Evolutionary conservation across 139 green algal genomes (phyloP), one percentile per base, ranked within the genome.

Genomic region (Zygnema circumcarinatum): DNA sequence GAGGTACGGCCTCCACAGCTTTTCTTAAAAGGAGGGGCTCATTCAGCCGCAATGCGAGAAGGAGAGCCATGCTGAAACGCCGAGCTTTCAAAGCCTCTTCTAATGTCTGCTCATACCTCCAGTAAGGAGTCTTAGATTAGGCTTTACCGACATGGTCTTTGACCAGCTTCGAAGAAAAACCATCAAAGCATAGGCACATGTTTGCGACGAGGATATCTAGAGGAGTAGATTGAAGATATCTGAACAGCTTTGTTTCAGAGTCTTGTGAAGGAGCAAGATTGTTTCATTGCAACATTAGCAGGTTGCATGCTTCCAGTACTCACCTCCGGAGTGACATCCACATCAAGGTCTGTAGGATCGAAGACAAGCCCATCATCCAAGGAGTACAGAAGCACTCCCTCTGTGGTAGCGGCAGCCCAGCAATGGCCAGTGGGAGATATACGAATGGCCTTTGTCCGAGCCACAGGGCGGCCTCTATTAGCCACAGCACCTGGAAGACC

Each of bases 291-390:
- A n/a, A n/a, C n/a, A n/a, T n/a, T n/a, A n/a, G n/a, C n/a, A n/a
- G n/a, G n/a, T n/a, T n/a, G n/a, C 47, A 62, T 62, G 7, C 16
- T 16, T 16, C 7, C 47, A 62, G 7, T 62, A 25, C 47, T 62
- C 47, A 52, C 76, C 86, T 84, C 53, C 0, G 97, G 96, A 1
- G 97, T 99, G 2, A 98, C 88, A 68, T 97, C 95, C 88, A 98
- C 92, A 7, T 94, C 94, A 25, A 99, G 92, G 90, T 99, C 96
- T 0, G 94, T 96, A 0, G 97, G 97, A 88, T 99, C 96, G 86
- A 99, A 99, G n/a, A 94, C 79, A 42, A 95, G 7, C 33, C 84
- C 91, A 2, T 93, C 88, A 87, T 98, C 96, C 41, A 96, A 86
- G 41, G 89, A 89, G 92, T 97, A 99, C 33, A 99, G 39, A 76